Conservation (phyloP, 2,329 filamentous ascomycete genomes). For the Trichoderma sp. region DNA sequence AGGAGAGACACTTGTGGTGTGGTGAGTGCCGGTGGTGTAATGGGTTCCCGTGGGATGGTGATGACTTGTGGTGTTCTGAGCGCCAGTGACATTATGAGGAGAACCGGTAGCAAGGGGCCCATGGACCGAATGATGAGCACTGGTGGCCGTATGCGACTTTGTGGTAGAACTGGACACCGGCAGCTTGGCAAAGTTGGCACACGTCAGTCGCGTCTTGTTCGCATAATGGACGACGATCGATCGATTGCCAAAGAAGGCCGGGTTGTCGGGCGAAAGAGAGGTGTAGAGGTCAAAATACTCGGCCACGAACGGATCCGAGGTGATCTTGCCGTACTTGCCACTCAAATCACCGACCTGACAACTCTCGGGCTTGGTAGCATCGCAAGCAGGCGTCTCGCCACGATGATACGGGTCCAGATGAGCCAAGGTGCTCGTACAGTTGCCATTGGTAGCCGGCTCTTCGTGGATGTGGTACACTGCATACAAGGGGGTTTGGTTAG, state of each 20-base stretch:
- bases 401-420: conserved; percentile 73
- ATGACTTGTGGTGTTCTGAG: background rate
- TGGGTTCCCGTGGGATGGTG: background rate
- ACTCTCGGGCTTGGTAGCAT: conserved; percentile 55
- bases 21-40: background rate
- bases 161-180: background rate
- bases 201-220: conserved; percentile 65
- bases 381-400: conserved; percentile 63
- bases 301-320: conserved; percentile 48
- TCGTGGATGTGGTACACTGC: conserved; percentile 74
- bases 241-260: conserved; percentile 64
- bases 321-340: conserved; percentile 70
- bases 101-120: background rate
- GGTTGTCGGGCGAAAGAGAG: conserved; percentile 52
- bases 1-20: background rate
- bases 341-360: conserved; percentile 78
- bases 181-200: conserved; percentile 58
- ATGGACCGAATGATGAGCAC: background rate
- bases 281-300: conserved; percentile 59
- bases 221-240: conserved; percentile 65
- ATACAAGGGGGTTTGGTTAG: background rate
- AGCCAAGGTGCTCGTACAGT: conserved; percentile 67
- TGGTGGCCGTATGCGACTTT: background rate
- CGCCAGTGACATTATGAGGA: background rate
- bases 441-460: conserved; percentile 61